These are phyloP conservation scores for Silene coronaria DNA, from an alignment of 179 eudicot genomes.

Conservation along the genomic window DNA sequence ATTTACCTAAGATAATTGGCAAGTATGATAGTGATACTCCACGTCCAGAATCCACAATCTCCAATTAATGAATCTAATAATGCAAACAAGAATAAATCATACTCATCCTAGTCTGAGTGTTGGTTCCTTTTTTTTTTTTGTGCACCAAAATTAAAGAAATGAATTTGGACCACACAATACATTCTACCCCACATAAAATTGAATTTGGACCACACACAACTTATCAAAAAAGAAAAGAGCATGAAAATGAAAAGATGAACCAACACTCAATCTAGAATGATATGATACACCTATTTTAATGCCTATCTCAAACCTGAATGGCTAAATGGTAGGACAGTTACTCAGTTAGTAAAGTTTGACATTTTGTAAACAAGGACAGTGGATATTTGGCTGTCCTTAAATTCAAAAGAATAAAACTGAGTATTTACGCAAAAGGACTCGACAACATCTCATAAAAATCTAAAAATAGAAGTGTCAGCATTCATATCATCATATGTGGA, in stretches of 20 bases:
- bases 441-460: background rate
- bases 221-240: too few species aligned
- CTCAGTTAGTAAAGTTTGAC: background rate
- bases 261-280: too few species aligned
- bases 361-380: background rate
- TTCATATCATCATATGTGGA: constrained; percentile 29
- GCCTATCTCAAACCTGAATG: background rate
- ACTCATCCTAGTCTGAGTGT: too few species aligned
- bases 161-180: too few species aligned
- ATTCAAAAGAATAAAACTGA: background rate
- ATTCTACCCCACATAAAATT: too few species aligned
- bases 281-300: background rate
- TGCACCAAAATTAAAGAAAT: too few species aligned
- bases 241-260: too few species aligned
- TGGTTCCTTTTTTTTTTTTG: too few species aligned
- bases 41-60: background rate
- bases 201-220: too few species aligned
- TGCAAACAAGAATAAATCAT: too few species aligned
- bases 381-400: constrained; percentile 7
- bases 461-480: background rate
- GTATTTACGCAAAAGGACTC: constrained; percentile 6
- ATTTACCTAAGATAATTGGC: too few species aligned
- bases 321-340: background rate
- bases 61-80: too few species aligned
- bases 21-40: background rate